Evolutionary conservation across 306 rosid genomes (phyloP), one percentile per base, ranked within the genome.

Genomic region (Quercus mongolica): DNA sequence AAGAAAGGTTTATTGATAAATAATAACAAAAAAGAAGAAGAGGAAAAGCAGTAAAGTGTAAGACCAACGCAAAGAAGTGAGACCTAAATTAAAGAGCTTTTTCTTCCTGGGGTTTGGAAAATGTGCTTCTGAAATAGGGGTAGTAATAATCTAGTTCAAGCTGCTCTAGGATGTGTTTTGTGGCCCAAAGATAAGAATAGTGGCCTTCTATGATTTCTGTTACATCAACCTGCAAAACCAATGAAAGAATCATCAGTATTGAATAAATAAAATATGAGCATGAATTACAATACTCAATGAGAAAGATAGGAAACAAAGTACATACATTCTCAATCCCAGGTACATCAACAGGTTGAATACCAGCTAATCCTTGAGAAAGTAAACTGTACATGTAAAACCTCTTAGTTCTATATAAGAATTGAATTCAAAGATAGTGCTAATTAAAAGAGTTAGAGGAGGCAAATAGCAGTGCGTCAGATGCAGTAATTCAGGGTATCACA

Each of bases 291-390:
- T 69, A 75, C n/a, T 41, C 65, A 20, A 44, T 49, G 33, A 52
- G 38, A 52, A 79, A 19, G 4, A n/a, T 31, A 52, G 61, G 62
- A 75, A 57, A 49, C 46, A 61, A 63, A 73, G 54, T 61, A 61
- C 88, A 76, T 81, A 86, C 96, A 85, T 91, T 89, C 83, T 91
- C 90, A 78, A 89, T 28, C 58, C 89, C 93, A 3, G 87, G 86
- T 85, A 81, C 19, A 54, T 88, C 81, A 76, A 89, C 91, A 15
- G 92, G 84, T 82, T 91, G 92, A 86, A 89, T 85, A 81, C 96
- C 93, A 68, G 93, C 92, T 81, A 86, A 85, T 81, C 96, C 96
- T 80, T 76, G 80, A 58, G 87, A 75, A 69, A 91, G 88, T 69
- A 91, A 85, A 74, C 96, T 89, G 91, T 63, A 54, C 79, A 78